A percentile compares a stretch with the other conserved stretches of the same genome.
These are phyloP conservation scores for Immersiporthe knoxdaviesiana DNA, from an alignment of 2,329 filamentous ascomycete genomes.

Conservation along the genomic window DNA sequence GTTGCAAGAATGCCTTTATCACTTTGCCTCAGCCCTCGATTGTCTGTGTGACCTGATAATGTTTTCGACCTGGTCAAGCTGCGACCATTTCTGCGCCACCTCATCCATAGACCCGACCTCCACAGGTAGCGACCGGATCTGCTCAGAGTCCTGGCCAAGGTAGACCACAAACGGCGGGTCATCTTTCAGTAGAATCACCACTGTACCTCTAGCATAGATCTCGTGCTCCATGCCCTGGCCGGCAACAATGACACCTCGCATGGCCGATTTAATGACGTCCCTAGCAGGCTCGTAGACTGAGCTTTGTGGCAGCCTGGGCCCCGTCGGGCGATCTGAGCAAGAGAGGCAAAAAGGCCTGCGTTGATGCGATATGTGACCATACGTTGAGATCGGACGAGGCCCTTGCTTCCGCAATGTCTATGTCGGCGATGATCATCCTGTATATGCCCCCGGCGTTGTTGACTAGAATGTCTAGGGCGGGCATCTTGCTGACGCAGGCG, in stretches of 20 bases:
- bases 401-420: slow-evolving; percentile 25
- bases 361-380: slow-evolving; percentile 34
- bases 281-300: slow-evolving; percentile 14
- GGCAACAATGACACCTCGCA: neutral
- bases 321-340: slow-evolving; percentile 29
- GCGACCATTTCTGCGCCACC: neutral
- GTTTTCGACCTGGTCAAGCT: slow-evolving; percentile 13
- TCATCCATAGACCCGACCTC: slow-evolving; percentile 9
- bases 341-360: slow-evolving; percentile 33
- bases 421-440: slow-evolving; percentile 34
- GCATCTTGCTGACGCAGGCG: slow-evolving; percentile 32
- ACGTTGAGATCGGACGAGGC: slow-evolving; percentile 36
- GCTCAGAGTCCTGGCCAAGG: neutral
- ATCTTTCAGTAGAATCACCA: neutral
- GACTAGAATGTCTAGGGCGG: slow-evolving; percentile 20
- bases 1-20: too few species aligned
- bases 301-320: neutral
- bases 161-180: slow-evolving; percentile 7
- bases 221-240: slow-evolving; percentile 1
- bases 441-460: slow-evolving; percentile 27
- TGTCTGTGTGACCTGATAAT: neutral
- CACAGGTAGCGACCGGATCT: neutral
- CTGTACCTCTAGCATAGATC: neutral
- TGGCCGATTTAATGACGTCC: neutral
- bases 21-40: too few species aligned